Conservation (phyloP, 2,329 filamentous ascomycete species). For the Curvularia eragrostidis region DNA sequence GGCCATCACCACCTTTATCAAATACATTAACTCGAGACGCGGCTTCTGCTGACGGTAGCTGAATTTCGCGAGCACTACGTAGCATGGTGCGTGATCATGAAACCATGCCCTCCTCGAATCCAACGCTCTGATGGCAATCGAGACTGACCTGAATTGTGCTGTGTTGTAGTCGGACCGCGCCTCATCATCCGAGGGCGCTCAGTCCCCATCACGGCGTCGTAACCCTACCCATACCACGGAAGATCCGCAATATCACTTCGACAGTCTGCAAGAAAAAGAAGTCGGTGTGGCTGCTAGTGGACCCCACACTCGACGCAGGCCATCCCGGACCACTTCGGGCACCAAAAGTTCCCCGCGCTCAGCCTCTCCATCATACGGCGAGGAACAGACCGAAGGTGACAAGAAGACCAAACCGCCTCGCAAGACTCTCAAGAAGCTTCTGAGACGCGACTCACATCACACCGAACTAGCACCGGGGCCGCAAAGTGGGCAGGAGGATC, state of each 20-base stretch:
- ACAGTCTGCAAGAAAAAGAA: conserved; percentile 20
- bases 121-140: conserved; percentile 16
- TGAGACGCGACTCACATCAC: conserved; percentile 28
- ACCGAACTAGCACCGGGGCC: conserved; percentile 20
- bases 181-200: conserved; percentile 31
- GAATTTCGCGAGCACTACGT: conserved; percentile 36
- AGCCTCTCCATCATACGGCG: conserved; percentile 29
- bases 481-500: conserved; percentile 22
- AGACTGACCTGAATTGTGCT: conserved; percentile 32
- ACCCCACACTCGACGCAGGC: conserved; percentile 33
- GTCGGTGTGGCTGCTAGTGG: conserved; percentile 16
- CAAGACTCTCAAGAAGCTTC: conserved; percentile 30
- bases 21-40: conserved; percentile 44
- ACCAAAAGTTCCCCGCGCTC: conserved; percentile 29
- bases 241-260: conserved; percentile 22
- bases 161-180: conserved; percentile 40
- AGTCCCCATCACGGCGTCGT: conserved; percentile 28
- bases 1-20: conserved; percentile 39
- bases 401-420: conserved; percentile 31
- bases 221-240: conserved; percentile 26
- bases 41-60: conserved; percentile 31
- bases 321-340: conserved; percentile 31
- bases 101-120: conserved; percentile 18
- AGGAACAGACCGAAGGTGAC: conserved; percentile 31
- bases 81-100: conserved; percentile 49